Evolutionary conservation across 768 basidiomycete genomes (phyloP), one percentile per base, ranked within the genome.

Genomic region (Phylloporus sp.): DNA sequence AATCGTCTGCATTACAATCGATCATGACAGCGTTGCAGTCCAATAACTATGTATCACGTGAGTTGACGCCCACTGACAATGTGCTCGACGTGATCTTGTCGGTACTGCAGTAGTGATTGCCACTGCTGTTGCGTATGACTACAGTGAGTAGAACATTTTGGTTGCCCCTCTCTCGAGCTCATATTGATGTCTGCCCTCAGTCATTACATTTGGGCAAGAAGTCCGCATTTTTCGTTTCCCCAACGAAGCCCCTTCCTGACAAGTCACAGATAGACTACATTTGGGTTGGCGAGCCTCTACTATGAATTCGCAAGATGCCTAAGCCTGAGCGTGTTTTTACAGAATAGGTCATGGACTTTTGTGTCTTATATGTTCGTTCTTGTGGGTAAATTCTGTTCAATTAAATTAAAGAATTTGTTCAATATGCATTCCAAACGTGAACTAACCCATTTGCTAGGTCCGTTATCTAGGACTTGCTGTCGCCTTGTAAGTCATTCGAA

Each of bases 121-220:
- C 15, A 37, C 56, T 1, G 59, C 35, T 3, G 33, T 55, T 14
- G 1, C 15, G n/a, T 58, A 60, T 41, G 59, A 60, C 17, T 61
- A 55, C 33, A 18, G 59, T 61, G 38, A 41, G 59, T 50, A 8
- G 14, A 22, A 6, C 22, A 18, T 13, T 14, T 27, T 26, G 3
- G 28, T 33, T 23, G 3, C 3, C 13, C n/a, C n/a, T 9, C 15
- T 52, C 22, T n/a, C 6, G 1, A 36, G 27, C 21, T 24, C 6
- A 21, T 22, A n/a, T 5, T 26, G 14, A 34, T 9, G 3, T 17
- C 14, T 41, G 9, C 22, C 14, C 5, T 38, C 32, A 62, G 60
- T 50, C 21, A 26, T 62, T 13, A 42, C 51, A 0, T 42, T 62
- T 31, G n/a, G 46, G 3, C 39, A 40, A 10, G 59, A 62, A 60